Conservation (phyloP, 164 flowering plant genomes). For the Nymphaea colorata region DNA sequence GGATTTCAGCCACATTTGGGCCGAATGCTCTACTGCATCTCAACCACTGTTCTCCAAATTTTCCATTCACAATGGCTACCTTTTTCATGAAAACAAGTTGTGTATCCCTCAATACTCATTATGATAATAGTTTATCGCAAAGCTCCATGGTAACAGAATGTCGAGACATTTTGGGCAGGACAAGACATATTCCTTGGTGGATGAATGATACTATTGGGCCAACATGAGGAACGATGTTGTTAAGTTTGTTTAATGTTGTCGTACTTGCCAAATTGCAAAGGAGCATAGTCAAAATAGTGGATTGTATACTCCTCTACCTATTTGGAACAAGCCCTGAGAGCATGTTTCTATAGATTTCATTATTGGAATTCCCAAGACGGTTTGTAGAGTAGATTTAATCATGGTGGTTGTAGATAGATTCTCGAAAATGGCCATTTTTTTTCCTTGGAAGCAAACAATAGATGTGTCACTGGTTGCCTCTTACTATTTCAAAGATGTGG, state of each 20-base stretch:
- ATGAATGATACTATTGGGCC: no score
- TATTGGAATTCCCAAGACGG: neutral
- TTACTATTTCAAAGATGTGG: neutral
- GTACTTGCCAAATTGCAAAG: no score
- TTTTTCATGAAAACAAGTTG: neutral
- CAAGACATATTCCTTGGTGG: neutral
- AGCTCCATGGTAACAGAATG: neutral
- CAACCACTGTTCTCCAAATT: neutral
- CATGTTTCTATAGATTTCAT: neutral
- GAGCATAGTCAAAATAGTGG: neutral
- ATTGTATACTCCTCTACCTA: neutral
- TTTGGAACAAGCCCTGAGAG: neutral
- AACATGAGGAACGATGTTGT: no score
- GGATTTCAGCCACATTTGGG: no score
- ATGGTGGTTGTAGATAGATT: neutral
- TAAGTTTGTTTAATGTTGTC: no score
- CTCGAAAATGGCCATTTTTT: neutral
- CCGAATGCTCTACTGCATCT: neutral
- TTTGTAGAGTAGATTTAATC: neutral
- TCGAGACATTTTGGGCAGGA: neutral
- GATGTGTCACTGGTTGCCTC: neutral
- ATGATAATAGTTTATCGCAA: neutral
- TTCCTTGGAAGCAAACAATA: neutral
- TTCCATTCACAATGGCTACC: neutral
- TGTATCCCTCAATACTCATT: neutral